Evolutionary conservation across 306 rosid species (phyloP).

Genomic region (Quercus variabilis): DNA sequence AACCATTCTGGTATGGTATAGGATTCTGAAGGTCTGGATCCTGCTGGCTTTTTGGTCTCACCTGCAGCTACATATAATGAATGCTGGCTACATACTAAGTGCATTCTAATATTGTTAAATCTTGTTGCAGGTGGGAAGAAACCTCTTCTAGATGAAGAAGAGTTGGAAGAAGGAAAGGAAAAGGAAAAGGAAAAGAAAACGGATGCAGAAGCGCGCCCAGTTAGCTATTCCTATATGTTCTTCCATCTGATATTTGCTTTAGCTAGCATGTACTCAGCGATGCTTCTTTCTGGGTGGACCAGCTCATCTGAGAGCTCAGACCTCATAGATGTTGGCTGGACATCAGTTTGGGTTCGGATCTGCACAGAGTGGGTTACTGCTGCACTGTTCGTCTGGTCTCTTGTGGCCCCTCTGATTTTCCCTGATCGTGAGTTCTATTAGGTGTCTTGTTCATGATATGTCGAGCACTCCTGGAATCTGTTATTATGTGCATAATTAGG

Average conservation of each 20-base stretch:
- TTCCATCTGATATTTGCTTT: slow-evolving; percentile 93
- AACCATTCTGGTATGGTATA: neutral
- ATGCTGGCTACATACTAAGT: neutral
- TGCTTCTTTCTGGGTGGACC: slow-evolving; percentile 99
- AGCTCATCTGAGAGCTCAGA: slow-evolving; percentile 67
- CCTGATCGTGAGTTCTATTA: slow-evolving; percentile 81
- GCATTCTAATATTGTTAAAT: neutral
- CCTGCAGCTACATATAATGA: neutral
- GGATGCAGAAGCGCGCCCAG: slow-evolving; percentile 66
- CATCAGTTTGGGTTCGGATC: slow-evolving; percentile 93
- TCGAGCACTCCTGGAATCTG: neutral
- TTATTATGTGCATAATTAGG: neutral
- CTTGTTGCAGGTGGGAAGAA: slow-evolving; percentile 44
- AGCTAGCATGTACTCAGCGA: slow-evolving; percentile 94
- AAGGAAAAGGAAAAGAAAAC: slow-evolving; percentile 30
- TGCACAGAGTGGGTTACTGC: slow-evolving; percentile 91
- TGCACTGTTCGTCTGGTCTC: slow-evolving; percentile 72
- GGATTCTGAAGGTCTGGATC: neutral
- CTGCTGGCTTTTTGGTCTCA: neutral
- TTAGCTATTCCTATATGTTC: slow-evolving; percentile 84
- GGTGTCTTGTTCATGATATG: neutral
- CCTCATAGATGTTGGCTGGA: slow-evolving; percentile 93
- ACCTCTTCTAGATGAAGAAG: slow-evolving; percentile 69
- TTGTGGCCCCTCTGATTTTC: slow-evolving; percentile 62
- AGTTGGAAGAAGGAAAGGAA: slow-evolving; percentile 70